Percentiles rank a stretch among this genome's conserved stretches.
Conservation (phyloP, 306 rosid species). For the Fragaria vesca region DNA sequence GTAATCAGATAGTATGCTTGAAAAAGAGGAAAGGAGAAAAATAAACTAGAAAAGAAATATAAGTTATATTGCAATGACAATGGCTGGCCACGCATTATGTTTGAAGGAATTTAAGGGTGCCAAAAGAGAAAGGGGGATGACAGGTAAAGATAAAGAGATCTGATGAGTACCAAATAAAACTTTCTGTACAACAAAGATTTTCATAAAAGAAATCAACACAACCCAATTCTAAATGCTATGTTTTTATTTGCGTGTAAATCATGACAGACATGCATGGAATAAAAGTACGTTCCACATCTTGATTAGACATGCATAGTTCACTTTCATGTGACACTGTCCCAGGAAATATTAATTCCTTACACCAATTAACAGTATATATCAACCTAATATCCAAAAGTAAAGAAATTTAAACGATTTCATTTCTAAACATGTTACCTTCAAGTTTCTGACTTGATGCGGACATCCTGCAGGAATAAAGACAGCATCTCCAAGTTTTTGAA, state of each 20-base stretch:
- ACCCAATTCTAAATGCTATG: background rate
- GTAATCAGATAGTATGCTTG: too few species aligned
- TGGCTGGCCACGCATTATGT: background rate
- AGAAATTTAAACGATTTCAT: background rate
- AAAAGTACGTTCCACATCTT: background rate
- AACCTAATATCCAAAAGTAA: background rate
- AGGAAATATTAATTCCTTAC: background rate
- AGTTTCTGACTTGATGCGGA: conserved; percentile 56
- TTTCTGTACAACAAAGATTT: too few species aligned
- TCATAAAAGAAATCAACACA: too few species aligned
- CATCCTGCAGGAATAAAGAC: conserved; percentile 60
- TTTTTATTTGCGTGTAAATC: background rate
- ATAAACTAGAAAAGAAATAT: too few species aligned
- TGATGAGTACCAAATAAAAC: background rate
- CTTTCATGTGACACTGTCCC: background rate
- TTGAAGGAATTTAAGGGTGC: background rate
- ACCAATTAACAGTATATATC: background rate
- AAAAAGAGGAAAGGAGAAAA: too few species aligned
- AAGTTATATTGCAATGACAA: background rate
- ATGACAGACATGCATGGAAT: background rate
- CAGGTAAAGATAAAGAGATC: background rate
- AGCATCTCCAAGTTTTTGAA: conserved; percentile 53
- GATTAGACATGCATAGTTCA: background rate
- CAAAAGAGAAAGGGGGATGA: background rate
- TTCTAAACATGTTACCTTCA: conserved; percentile 30